These are phyloP conservation scores for Syncephalastrum sp. DNA, from an alignment of 371 early-diverging fungal genomes.

Conservation along the genomic window DNA sequence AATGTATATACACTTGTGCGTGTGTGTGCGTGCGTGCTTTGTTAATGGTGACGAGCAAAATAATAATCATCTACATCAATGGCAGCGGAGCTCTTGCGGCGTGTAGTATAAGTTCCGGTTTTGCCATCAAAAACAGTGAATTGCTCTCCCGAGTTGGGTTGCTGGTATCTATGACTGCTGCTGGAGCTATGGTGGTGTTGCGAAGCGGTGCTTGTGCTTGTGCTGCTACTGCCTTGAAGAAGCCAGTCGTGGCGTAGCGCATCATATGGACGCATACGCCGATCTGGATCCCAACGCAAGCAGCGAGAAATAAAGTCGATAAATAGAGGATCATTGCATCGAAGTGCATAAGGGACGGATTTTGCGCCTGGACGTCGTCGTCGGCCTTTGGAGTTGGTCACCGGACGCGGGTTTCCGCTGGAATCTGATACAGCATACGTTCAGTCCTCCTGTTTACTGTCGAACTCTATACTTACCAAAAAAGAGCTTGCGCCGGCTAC, in stretches of 20 bases:
- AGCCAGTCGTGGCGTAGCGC: slow-evolving; percentile 80
- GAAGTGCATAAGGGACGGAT: slow-evolving; percentile 69
- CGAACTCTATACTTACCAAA: slow-evolving; percentile 63
- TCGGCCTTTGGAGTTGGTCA: slow-evolving; percentile 84
- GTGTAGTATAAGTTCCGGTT: no score
- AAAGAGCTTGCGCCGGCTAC: slow-evolving; percentile 78
- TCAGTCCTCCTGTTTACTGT: background rate
- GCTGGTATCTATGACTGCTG: no score
- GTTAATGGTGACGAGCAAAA: no score
- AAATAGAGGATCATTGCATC: slow-evolving; percentile 68
- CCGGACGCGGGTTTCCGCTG: slow-evolving; percentile 62
- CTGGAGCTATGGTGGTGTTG: no score
- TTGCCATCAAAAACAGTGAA: no score
- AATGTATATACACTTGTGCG: no score
- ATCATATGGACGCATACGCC: slow-evolving; percentile 79
- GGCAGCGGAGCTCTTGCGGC: no score
- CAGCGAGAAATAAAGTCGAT: slow-evolving; percentile 84
- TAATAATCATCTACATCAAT: no score
- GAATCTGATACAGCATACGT: slow-evolving; percentile 43
- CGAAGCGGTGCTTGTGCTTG: no score
- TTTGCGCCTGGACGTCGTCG: slow-evolving; percentile 74
- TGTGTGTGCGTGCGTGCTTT: no score
- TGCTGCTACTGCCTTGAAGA: slow-evolving; percentile 6
- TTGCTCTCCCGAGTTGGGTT: no score
- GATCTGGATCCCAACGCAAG: slow-evolving; percentile 87